Percentiles rank a stretch among this genome's conserved stretches.
phyloP scores from a whole-genome alignment of 1,139 yeast genomes.

The Zygosaccharomyces sapae region DNA sequence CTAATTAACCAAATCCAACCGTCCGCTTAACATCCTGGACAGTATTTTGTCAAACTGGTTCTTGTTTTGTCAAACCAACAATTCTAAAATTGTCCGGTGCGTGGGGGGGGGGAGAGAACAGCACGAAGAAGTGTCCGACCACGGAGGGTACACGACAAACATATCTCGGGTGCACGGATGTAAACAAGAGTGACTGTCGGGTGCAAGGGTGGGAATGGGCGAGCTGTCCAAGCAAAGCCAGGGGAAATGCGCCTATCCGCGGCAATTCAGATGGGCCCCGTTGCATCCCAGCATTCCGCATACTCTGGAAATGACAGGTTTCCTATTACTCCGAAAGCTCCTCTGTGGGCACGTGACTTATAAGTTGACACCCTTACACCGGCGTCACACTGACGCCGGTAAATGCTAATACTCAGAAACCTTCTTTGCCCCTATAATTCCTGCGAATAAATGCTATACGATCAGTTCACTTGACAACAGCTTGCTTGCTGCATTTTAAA shows the following conservation, averaged over 20 bases:
- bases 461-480: neutral
- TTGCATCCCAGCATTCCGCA: neutral
- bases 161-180: neutral
- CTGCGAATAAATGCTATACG: no score
- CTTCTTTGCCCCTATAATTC: no score
- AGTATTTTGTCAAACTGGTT: neutral
- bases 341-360: neutral
- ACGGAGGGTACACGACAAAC: neutral
- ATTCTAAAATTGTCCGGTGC: neutral
- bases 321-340: neutral
- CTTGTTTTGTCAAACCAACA: neutral
- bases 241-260: neutral
- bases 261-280: neutral
- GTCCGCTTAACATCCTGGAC: neutral
- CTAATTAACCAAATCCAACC: neutral
- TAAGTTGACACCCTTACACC: neutral
- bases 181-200: neutral
- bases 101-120: neutral
- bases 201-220: neutral
- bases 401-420: no score
- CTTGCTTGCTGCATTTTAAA: neutral
- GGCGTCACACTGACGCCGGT: neutral
- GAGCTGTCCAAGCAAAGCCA: neutral
- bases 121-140: neutral
- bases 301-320: neutral